These are phyloP conservation scores for Aspergillus saccharolyticus DNA, from an alignment of 495 filamentous ascomycete species.

Conservation along the genomic window DNA sequence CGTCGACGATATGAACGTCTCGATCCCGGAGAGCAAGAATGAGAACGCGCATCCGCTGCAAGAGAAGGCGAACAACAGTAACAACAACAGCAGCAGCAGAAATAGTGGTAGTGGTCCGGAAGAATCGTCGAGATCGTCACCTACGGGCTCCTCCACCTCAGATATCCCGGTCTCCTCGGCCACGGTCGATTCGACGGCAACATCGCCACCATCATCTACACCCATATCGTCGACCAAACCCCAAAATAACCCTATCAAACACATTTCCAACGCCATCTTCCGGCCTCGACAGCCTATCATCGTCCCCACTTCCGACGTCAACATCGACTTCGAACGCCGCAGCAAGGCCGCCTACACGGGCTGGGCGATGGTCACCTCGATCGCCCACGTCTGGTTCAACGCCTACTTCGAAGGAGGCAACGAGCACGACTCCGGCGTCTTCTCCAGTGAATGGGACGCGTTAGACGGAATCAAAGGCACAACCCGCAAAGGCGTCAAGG, in stretches of 20 bases:
- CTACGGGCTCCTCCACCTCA: background rate
- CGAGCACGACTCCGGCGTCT: conserved; percentile 54
- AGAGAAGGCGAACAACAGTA: background rate
- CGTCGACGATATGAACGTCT: conserved; percentile 44
- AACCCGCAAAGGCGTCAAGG: conserved; percentile 68
- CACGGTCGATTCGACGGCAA: conserved; percentile 6
- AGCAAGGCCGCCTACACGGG: conserved; percentile 68
- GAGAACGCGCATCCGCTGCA: background rate
- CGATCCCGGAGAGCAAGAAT: background rate
- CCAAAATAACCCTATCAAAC: conserved; percentile 12
- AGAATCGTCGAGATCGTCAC: background rate
- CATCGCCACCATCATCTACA: background rate
- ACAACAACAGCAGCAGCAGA: conserved; percentile 3
- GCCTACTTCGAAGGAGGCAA: conserved; percentile 83
- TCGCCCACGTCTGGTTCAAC: conserved; percentile 97
- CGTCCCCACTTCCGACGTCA: conserved; percentile 76
- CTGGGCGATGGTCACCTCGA: conserved; percentile 82
- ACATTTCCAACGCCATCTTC: conserved; percentile 62
- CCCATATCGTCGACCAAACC: background rate
- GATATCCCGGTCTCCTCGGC: conserved; percentile 17
- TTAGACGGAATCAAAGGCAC: conserved; percentile 79
- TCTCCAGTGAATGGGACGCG: conserved; percentile 59
- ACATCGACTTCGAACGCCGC: conserved; percentile 80
- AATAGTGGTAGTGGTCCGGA: conserved; percentile 2
- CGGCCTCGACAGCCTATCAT: conserved; percentile 61